Evolutionary conservation across 805 yeast genomes (phyloP).

Genomic region (Schizosaccharomyces cryophilus): DNA sequence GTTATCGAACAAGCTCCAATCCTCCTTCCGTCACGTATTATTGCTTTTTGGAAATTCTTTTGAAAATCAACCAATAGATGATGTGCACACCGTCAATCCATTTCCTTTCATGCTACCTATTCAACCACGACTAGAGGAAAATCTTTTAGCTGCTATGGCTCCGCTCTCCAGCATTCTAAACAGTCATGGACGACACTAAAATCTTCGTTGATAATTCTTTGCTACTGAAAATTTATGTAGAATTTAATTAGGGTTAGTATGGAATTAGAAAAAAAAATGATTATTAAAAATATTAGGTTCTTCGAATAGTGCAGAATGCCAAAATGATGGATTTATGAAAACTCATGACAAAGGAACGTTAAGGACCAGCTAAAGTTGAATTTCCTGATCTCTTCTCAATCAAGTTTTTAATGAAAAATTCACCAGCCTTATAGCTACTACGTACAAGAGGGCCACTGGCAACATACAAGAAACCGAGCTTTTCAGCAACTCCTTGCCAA

Average conservation of each 20-base stretch:
- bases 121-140: neutral
- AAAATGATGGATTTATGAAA: neutral
- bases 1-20: neutral
- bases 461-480: conserved; percentile 81
- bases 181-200: neutral
- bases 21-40: neutral
- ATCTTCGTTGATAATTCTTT: no score
- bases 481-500: conserved; percentile 69
- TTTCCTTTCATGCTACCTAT: neutral
- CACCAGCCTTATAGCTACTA: conserved; percentile 95
- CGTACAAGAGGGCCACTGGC: conserved; percentile 95
- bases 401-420: conserved; percentile 85
- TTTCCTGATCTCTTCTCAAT: conserved; percentile 37
- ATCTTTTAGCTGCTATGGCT: neutral
- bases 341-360: neutral
- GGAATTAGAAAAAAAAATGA: no score
- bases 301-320: no score
- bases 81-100: neutral
- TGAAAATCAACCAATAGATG: neutral
- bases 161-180: neutral
- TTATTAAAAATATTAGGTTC: no score
- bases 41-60: neutral
- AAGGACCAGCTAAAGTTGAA: neutral
- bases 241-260: no score
- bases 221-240: no score